Conservation (phyloP, 306 rosid species). For the Calophaca sinica region DNA sequence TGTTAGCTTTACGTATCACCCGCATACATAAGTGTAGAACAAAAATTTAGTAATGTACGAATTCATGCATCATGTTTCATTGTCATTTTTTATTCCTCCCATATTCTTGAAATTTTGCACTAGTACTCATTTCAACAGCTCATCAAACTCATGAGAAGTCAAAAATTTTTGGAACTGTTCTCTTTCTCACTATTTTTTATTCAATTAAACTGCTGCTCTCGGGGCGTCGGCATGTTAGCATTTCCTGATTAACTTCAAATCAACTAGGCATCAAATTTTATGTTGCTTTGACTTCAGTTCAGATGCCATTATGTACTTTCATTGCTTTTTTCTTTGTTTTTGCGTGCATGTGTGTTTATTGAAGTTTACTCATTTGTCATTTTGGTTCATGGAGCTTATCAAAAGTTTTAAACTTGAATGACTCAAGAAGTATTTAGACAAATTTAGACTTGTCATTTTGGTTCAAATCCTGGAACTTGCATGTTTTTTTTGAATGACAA, state of each 20-base stretch:
- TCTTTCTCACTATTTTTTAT: background rate
- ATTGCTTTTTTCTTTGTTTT: background rate
- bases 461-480: background rate
- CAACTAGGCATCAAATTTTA: background rate
- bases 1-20: conserved; percentile 6
- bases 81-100: background rate
- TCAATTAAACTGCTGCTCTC: conserved; percentile 21
- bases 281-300: conserved; percentile 28
- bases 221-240: conserved; percentile 16
- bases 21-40: background rate
- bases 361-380: conserved; percentile 9
- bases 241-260: conserved; percentile 27
- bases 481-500: too few species aligned
- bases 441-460: background rate
- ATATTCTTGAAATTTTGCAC: background rate
- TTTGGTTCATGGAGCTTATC: conserved; percentile 8
- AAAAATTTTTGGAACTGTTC: background rate
- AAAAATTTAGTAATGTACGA: conserved; percentile 19
- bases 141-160: conserved; percentile 21
- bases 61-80: conserved; percentile 26
- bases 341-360: background rate
- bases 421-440: background rate
- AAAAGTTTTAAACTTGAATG: background rate
- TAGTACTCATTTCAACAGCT: background rate
- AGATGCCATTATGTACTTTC: conserved; percentile 17